Base-by-base conservation (phyloP, 768 basidiomycete genomes). In the Mrakia frigida region DNA sequence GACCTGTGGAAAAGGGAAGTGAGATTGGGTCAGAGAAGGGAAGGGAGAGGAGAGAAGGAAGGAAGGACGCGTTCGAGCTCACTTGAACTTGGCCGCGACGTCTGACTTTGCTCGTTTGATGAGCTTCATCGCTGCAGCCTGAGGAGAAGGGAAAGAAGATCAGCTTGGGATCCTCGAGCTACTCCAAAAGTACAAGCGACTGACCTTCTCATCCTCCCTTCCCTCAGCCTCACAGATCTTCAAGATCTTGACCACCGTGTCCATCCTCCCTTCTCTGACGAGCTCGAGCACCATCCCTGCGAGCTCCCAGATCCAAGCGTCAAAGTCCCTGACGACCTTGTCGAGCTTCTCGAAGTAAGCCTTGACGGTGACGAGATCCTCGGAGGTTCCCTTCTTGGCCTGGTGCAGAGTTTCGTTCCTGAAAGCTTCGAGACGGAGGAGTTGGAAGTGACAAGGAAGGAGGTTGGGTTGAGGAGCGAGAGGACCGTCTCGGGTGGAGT, bases 211-310 rank as follows among this genome's bases (percentile, higher is more conserved):
- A 81, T 98, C 97, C 82, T 93, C 93, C 81, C 87, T 88, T 6
- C 92, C 93, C 82, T 99, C 97, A 33, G 93, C 86, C 82, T 99
- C 96, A 16, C 92, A 91, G 74, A 99, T 91, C 85, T 98, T 99
- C 82, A 94, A 84, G 74, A 98, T 84, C 81, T 91, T 92, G 46
- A 99, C 94, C 13, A 98, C 87, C n/a, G 94, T 93, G 56, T 90
- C 89, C 0, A 89, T 86, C 81, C 93, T 85, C 0, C 93, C 94
- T 5, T 91, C 92, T 63, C 87, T 85, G 0, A 92, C 90, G 53
- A 98, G 85, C 41, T 83, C 84, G 1, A 84, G 79, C 3, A 83
- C 78, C 23, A 78, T 76, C 50, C 46, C 80, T 3, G 75, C 81
- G 28, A 84, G 79, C 65, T 88, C 88, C 77, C 91, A 84, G 74